Conservation (phyloP, 73 alveolate species). For the Tetrahymena thermophila region DNA sequence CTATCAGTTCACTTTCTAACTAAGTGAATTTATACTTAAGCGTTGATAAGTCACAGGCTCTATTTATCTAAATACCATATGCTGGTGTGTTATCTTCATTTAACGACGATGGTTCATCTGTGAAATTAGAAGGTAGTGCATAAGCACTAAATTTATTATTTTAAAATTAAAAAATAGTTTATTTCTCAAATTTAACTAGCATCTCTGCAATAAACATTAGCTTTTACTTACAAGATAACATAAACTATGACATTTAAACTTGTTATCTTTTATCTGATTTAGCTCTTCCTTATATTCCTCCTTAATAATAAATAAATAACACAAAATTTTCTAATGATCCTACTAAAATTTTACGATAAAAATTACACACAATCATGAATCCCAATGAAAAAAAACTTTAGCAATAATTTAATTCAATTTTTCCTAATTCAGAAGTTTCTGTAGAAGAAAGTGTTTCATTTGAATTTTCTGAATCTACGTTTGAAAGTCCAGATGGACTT, state of each 20-base stretch:
- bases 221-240: not conserved
- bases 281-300: not conserved
- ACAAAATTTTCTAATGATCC: not conserved
- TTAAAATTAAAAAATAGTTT: not conserved
- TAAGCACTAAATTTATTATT: not conserved
- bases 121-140: not conserved
- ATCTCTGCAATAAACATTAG: not conserved
- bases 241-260: not conserved
- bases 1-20: not conserved
- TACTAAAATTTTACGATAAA: not conserved
- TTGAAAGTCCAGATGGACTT: not conserved
- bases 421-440: not conserved
- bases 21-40: not conserved
- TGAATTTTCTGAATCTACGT: not conserved
- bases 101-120: not conserved
- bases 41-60: not conserved
- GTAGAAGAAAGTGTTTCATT: not conserved
- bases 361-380: not conserved
- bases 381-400: not conserved
- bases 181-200: not conserved
- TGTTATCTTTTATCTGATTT: not conserved
- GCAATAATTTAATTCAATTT: not conserved
- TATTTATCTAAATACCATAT: not conserved
- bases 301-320: not conserved
- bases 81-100: not conserved